Conservation (phyloP, 108 stramenopile species). For the Cyclotella atomus region DNA sequence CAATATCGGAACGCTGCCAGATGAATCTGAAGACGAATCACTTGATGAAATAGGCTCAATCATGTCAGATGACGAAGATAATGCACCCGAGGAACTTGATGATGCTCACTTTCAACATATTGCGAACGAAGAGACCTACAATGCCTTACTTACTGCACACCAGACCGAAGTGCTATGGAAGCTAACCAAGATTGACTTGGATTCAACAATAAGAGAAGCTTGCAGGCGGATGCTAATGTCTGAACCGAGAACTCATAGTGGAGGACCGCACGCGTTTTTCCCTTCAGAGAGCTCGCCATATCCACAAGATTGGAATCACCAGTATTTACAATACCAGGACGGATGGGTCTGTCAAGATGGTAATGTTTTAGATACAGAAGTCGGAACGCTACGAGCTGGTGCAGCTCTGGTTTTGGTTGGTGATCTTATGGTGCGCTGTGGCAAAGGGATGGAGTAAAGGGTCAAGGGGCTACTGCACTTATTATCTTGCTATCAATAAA, state of each 20-base stretch:
- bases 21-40: slow-evolving; percentile 28
- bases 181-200: slow-evolving; percentile 78
- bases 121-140: slow-evolving; percentile 56
- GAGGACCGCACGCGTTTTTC: slow-evolving; percentile 59
- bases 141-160: slow-evolving; percentile 61
- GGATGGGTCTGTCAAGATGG: slow-evolving; percentile 61
- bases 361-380: slow-evolving; percentile 51
- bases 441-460: slow-evolving; percentile 50
- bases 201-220: slow-evolving; percentile 67
- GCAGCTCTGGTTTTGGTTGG: slow-evolving; percentile 73
- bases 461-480: neutral
- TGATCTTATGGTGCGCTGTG: slow-evolving; percentile 75
- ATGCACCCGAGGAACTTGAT: slow-evolving; percentile 13
- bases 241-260: neutral
- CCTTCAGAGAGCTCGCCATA: slow-evolving; percentile 56
- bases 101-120: slow-evolving; percentile 57
- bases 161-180: slow-evolving; percentile 88
- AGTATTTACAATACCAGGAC: slow-evolving; percentile 17
- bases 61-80: slow-evolving; percentile 13
- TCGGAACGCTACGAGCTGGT: slow-evolving; percentile 66
- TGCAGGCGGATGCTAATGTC: slow-evolving; percentile 62
- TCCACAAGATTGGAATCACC: slow-evolving; percentile 15
- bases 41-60: slow-evolving; percentile 22
- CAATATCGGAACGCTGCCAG: slow-evolving; percentile 16
- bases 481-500: too few species aligned